These are phyloP conservation scores for Podaxis sp. DNA, from an alignment of 768 basidiomycete genomes.

Conservation along the genomic window DNA sequence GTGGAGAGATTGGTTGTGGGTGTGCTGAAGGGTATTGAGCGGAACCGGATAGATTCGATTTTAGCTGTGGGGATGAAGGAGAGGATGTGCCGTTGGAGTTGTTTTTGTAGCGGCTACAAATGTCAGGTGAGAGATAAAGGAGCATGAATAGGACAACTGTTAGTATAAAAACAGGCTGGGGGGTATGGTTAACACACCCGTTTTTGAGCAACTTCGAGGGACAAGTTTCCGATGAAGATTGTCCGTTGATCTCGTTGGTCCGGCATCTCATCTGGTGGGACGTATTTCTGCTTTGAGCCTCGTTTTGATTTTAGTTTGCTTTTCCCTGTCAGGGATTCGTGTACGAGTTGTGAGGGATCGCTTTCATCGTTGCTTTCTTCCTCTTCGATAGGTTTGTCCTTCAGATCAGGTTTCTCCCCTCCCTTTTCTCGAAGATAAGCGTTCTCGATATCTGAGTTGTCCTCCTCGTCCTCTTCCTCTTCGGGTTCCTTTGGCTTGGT, in stretches of 20 bases:
- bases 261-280: conserved; percentile 69
- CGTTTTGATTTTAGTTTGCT: conserved; percentile 26
- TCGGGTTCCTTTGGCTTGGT: conserved; percentile 5
- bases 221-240: conserved; percentile 89
- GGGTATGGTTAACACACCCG: conserved; percentile 51
- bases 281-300: conserved; percentile 42
- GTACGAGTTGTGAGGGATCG: conserved; percentile 42
- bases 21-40: conserved; percentile 86
- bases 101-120: conserved; percentile 70
- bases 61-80: conserved; percentile 70
- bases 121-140: conserved; percentile 1
- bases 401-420: conserved; percentile 20
- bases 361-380: conserved; percentile 20
- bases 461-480: conserved; percentile 17
- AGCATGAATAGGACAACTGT: not conserved
- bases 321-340: conserved; percentile 54
- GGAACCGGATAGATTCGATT: conserved; percentile 92
- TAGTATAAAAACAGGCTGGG: too few relatives aligned
- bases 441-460: conserved; percentile 18
- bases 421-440: conserved; percentile 13
- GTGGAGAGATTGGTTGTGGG: conserved; percentile 65
- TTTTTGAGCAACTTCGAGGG: conserved; percentile 71
- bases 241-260: conserved; percentile 79
- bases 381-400: conserved; percentile 17
- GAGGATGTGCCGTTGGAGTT: conserved; percentile 75